phyloP scores from a whole-genome alignment of 78 protist genomes.

The Isochrysis galbana region DNA sequence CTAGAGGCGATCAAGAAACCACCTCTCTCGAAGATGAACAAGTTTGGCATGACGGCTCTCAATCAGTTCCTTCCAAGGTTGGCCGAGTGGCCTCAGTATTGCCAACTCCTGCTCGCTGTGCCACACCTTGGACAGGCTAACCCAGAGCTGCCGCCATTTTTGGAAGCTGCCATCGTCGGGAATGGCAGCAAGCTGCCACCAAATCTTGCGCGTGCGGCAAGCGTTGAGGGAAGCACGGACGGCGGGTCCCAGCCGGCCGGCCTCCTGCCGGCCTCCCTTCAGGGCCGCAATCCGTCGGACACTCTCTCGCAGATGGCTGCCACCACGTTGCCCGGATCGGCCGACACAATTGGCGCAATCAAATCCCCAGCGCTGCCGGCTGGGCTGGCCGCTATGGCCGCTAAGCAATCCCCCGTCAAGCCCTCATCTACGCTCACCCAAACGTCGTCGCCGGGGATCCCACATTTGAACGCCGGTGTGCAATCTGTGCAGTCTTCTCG shows the following conservation, averaged over 20 bases:
- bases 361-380: neutral
- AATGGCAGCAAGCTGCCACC: neutral
- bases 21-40: conserved; percentile 58
- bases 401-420: too few relatives aligned
- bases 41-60: conserved; percentile 85
- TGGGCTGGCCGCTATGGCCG: too few relatives aligned
- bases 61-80: conserved; percentile 74
- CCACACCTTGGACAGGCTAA: conserved; percentile 31
- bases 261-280: neutral
- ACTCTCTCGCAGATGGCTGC: neutral
- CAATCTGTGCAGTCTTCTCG: neutral
- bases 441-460: neutral
- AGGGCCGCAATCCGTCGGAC: neutral
- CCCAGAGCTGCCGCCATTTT: conserved; percentile 21
- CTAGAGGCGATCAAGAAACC: conserved; percentile 74
- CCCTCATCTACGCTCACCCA: neutral
- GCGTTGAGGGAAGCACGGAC: too few relatives aligned
- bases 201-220: neutral
- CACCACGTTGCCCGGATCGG: neutral
- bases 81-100: conserved; percentile 90
- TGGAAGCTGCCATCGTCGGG: conserved; percentile 38
- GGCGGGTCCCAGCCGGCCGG: too few relatives aligned
- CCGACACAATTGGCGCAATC: neutral
- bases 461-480: too few relatives aligned
- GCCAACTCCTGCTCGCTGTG: conserved; percentile 66